Evolutionary conservation across 2,329 filamentous ascomycete genomes (phyloP), one percentile per base, ranked within the genome.

Genomic region (Fusarium gaditjirri): DNA sequence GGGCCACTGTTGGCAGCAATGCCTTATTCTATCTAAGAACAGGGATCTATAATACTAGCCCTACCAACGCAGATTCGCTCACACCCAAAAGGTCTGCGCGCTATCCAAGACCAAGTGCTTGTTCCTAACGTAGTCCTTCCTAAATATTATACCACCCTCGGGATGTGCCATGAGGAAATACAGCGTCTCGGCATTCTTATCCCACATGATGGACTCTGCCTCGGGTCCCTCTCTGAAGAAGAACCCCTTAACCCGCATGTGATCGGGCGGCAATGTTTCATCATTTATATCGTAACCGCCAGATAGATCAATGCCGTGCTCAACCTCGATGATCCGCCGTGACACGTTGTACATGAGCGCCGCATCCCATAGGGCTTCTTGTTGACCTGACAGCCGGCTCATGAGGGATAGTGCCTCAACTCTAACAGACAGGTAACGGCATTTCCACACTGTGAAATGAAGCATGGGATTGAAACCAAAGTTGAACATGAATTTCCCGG

Each of bases 291-390:
- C 56, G 38, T n/a, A 71, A 1, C 75, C 67, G 1, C 75, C 63
- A 1, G 71, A 71, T 4, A 83, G 56, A 8, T 74, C 60, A 19
- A 81, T 66, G 8, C 71, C 79, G 38, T 85, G 82, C 71, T 85
- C 84, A 13, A 83, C 67, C 65, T 84, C 82, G 11, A 85, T 75
- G 0, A 81, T 72, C 2, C 79, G 75, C 39, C 71, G 75, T 17
- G 78, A 81, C 5, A 81, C 61, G 4, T 76, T 74, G 53, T 80
- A 77, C 71, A 84, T 75, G 0, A 75, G 70, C 1, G 66, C 59
- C 1, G 76, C 66, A 27, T 84, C 80, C 82, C 82, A 85, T 1
- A 84, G 56, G 3, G 78, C 80, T 58, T 85, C 83, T 23, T 79
- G 73, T 2, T 72, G 57, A 0, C 77, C 76, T 0, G 80, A 78